Conservation (phyloP, 1,284 basidiomycete genomes). For the Papiliotrema terrestris region DNA sequence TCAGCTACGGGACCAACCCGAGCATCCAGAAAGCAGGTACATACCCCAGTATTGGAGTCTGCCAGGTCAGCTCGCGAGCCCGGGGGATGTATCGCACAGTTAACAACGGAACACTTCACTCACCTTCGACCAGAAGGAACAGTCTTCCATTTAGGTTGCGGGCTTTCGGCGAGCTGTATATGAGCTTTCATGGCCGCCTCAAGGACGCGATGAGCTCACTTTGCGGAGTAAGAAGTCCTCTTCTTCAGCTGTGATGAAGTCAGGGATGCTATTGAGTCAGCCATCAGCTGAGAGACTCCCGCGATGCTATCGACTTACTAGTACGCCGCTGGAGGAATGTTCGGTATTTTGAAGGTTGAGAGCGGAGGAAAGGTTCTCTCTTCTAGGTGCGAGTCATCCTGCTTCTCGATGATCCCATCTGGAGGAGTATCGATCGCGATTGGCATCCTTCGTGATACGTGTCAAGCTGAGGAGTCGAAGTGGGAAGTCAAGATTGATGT, state of each 20-base stretch:
- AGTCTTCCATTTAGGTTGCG: conserved; percentile 80
- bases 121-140: conserved; percentile 69
- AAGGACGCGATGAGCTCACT: conserved; percentile 49
- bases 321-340: conserved; percentile 7
- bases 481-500: neutral
- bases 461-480: too few species aligned
- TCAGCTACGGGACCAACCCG: neutral
- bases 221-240: conserved; percentile 73
- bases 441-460: neutral
- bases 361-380: neutral
- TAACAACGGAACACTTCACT: conserved; percentile 8
- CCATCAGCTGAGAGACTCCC: too few species aligned
- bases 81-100: neutral
- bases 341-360: conserved; percentile 1
- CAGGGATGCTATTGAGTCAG: conserved; percentile 59
- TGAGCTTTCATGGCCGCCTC: conserved; percentile 5
- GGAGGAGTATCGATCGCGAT: neutral
- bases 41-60: conserved; percentile 76
- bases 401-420: neutral
- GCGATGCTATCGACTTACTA: conserved; percentile 1
- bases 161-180: conserved; percentile 65
- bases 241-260: conserved; percentile 75
- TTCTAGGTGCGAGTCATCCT: neutral
- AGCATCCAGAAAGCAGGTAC: too few species aligned
- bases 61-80: conserved; percentile 1